Base-by-base conservation (phyloP, 805 yeast genomes). In the Nakazawaea siamensis region DNA sequence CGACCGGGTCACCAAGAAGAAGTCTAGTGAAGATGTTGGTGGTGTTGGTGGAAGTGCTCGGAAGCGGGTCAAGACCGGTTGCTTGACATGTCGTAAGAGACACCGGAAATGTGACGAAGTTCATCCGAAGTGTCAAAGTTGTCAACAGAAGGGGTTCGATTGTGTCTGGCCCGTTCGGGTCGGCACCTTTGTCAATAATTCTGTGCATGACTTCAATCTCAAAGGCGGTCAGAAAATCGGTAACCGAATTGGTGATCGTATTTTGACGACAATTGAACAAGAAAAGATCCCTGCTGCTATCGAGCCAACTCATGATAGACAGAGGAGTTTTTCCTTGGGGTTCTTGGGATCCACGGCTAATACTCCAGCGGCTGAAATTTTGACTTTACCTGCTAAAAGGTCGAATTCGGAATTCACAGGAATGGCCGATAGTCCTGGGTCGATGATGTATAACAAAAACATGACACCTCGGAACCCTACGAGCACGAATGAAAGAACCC, bases 71-170 rank as follows among this genome's bases (percentile, higher is more conserved):
- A 45, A 60, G 37, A 58, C 61, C 4, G 79, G 76, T 11, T 70
- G 76, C 48, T 51, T 67, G 31, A 70, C 75, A 6, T 70, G 76
- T 45, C 57, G 74, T 27, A 68, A 65, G 38, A 57, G 71, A 38
- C 75, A 70, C 44, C 65, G 68, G 57, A 70, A 70, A 44, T 70
- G 79, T 50, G 78, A 71, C 49, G 79, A 72, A 45, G 67, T 63
- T 36, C 59, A 58, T 30, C 78, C 79, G 2, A 66, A 65, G 20
- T 73, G 80, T 49, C 52, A 58, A 8, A 63, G 62, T 31, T 71
- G 78, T 44, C 33, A 48, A 9, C 40, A 51, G 6, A 64, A 65
- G 41, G 45, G 51, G 28, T 36, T 62, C 46, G 63, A 46, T 35
- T 58, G 64, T 42, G 49, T 55, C 20, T 58, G 64, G 64, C 63